These are phyloP conservation scores for Aureobasidium melanogenum DNA, from an alignment of 2,329 filamentous ascomycete genomes.

Conservation along the genomic window DNA sequence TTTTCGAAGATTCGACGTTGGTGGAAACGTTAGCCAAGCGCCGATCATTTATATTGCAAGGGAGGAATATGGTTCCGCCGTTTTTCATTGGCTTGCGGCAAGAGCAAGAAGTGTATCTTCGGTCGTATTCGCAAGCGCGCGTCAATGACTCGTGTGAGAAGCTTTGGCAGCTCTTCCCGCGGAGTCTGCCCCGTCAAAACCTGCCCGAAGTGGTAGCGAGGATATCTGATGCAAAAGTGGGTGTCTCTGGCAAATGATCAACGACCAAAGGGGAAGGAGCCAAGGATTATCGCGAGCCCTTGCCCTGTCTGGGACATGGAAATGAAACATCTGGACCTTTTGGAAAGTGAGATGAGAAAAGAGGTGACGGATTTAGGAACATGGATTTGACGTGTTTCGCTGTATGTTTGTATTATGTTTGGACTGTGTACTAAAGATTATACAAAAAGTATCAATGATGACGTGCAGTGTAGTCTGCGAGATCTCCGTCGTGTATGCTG, in stretches of 20 bases:
- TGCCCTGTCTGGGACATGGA: too few relatives aligned
- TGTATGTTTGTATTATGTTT: background rate
- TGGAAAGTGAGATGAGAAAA: too few relatives aligned
- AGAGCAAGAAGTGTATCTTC: too few relatives aligned
- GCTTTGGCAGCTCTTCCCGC: background rate
- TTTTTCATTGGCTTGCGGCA: too few relatives aligned
- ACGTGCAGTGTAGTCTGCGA: background rate
- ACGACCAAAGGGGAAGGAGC: background rate
- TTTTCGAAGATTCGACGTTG: too few relatives aligned
- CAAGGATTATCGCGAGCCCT: background rate
- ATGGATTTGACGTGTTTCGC: background rate
- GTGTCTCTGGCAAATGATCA: background rate
- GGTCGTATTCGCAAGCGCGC: too few relatives aligned
- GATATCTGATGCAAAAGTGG: background rate
- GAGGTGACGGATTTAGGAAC: too few relatives aligned
- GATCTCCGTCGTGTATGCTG: background rate
- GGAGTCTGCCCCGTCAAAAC: background rate
- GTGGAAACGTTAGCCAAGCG: too few relatives aligned
- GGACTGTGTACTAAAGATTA: conserved; percentile 10
- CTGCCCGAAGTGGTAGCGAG: background rate
- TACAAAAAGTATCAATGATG: background rate
- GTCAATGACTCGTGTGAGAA: background rate
- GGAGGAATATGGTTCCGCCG: too few relatives aligned
- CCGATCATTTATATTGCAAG: too few relatives aligned
- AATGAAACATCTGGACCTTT: background rate